Evolutionary conservation across 768 basidiomycete species (phyloP), one percentile per base, ranked within the genome.

Genomic region (Xerocomus brunneocitrinus): DNA sequence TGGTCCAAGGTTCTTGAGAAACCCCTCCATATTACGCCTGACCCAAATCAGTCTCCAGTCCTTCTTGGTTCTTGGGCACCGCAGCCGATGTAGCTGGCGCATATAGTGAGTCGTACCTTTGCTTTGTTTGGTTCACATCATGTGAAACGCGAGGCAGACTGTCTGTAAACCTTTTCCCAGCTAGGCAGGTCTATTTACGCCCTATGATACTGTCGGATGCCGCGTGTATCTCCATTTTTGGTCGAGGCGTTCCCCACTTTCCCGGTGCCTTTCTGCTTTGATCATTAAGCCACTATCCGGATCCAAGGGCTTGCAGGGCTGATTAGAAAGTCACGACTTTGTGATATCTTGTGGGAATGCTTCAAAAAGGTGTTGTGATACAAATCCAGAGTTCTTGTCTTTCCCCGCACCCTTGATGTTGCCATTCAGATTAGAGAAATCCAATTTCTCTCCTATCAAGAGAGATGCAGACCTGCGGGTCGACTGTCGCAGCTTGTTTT

Each of bases 401-500:
- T 52, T 54, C 42, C 46, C 49, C 40, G 32, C 36, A 42, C 14
- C 44, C 47, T 40, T 36, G 35, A 66, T 67, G 64, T 10, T 54
- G 4, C 58, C 55, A 28, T 39, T 45, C 54, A 55, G 27, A 10
- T 34, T 8, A n/a, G 52, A 58, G 52, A 59, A 45, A 27, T 38
- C 40, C 27, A 55, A 64, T 31, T 9, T 52, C 24, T 58, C 60
- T 10, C 62, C 56, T 39, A 30, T 66, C 35, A 67, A 50, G 50
- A 67, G 53, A 52, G 47, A 27, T 13, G 4, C 49, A 25, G 4
- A 35, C 43, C 54, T 52, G 10, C 59, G 65, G 36, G 31, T 55
- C 40, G 62, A 67, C 56, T 65, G 59, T 24, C 64, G 64, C 31
- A 30, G 5, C 36, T 13, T 66, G 41, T 66, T 66, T 51, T 27